These are phyloP conservation scores for Naganishia liquefaciens DNA, from an alignment of 1,284 basidiomycete genomes.

Conservation along the genomic window DNA sequence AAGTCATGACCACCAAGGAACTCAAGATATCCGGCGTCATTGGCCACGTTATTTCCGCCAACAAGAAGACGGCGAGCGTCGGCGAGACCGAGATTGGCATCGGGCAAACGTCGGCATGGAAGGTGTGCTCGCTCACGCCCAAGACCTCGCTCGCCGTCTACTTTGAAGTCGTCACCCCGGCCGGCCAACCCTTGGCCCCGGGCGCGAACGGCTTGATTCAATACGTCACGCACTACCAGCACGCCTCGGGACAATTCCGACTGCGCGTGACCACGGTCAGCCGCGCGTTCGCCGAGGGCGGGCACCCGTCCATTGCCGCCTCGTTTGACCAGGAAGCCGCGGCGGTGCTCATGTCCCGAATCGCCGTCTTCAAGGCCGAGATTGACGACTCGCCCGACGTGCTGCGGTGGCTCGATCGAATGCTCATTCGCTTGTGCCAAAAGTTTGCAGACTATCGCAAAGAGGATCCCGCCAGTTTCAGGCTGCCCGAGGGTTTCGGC, in stretches of 20 bases:
- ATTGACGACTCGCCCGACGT: conserved; percentile 99
- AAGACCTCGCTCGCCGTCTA: conserved; percentile 89
- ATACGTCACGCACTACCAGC: conserved; percentile 99
- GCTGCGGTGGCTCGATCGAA: conserved; percentile 94
- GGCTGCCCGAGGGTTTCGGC: conserved; percentile 91
- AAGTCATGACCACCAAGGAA: conserved; percentile 98
- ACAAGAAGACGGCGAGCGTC: conserved; percentile 94
- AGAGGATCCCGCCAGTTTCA: conserved; percentile 93
- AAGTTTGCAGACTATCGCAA: conserved; percentile 99
- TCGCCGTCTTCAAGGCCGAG: conserved; percentile 99
- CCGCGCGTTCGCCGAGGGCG: conserved; percentile 95
- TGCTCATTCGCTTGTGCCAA: conserved; percentile 97
- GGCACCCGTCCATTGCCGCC: conserved; percentile 85
- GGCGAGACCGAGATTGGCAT: conserved; percentile 99
- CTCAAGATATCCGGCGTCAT: conserved; percentile 98
- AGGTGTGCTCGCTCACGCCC: conserved; percentile 86
- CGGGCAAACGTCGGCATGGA: conserved; percentile 99
- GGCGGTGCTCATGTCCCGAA: conserved; percentile 97
- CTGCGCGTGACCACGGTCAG: conserved; percentile 96
- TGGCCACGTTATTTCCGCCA: conserved; percentile 94
- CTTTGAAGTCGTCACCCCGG: conserved; percentile 99
- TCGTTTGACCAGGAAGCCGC: conserved; percentile 99
- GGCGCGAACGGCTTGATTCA: conserved; percentile 94
- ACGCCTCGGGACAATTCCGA: conserved; percentile 89
- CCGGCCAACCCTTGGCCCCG: conserved; percentile 86